phyloP scores from a whole-genome alignment of 2,329 filamentous ascomycete species.

The Rhinocladiella mackenziei region DNA sequence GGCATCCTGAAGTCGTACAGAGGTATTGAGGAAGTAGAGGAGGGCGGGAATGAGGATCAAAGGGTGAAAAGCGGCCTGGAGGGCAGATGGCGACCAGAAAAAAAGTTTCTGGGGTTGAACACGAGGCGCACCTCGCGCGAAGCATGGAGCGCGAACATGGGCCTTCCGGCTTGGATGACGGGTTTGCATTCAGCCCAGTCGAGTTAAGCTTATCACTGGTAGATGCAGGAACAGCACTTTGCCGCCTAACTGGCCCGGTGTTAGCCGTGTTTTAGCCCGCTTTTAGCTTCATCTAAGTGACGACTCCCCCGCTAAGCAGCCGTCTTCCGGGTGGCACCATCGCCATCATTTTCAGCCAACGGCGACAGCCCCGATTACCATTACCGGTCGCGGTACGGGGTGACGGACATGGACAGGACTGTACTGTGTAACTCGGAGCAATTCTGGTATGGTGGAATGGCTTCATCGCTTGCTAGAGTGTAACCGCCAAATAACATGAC shows the following conservation, averaged over 20 bases:
- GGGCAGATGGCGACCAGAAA: background rate
- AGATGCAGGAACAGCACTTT: too few species aligned
- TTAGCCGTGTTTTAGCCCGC: background rate
- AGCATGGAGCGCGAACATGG: too few species aligned
- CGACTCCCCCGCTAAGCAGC: background rate
- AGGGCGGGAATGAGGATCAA: conserved; percentile 1
- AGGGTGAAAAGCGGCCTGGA: background rate
- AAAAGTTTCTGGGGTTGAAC: background rate
- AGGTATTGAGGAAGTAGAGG: background rate
- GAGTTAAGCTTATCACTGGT: too few species aligned
- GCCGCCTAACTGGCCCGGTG: too few species aligned
- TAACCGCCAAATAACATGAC: too few species aligned
- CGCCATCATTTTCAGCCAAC: conserved; percentile 1
- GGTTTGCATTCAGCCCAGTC: too few species aligned
- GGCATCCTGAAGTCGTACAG: background rate
- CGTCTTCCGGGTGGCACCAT: conserved; percentile 26
- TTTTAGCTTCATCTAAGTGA: background rate
- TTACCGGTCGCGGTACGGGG: background rate
- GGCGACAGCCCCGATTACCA: background rate
- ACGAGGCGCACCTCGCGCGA: too few species aligned
- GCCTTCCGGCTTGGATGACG: too few species aligned
- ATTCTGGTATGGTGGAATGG: too few species aligned
- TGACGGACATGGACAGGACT: background rate
- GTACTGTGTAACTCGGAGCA: too few species aligned
- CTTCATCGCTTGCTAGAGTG: too few species aligned